These are phyloP conservation scores for Phalaenopsis aphrodite DNA, from an alignment of 106 monocot species.

Conservation along the genomic window DNA sequence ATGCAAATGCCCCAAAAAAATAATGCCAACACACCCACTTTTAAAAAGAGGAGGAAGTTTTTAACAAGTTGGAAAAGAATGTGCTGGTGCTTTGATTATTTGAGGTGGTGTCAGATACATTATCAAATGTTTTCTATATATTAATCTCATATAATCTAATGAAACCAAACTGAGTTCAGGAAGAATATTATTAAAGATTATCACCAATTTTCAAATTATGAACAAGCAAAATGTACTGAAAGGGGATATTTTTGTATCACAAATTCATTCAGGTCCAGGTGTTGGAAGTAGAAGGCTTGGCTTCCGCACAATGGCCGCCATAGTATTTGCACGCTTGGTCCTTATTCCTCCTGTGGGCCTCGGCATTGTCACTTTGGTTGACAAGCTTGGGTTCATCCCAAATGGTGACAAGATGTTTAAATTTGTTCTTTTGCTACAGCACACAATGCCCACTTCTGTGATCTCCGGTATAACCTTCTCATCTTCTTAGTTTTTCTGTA, in stretches of 20 bases:
- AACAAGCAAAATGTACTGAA: neutral
- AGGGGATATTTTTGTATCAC: neutral
- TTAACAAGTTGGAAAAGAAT: neutral
- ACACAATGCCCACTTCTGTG: slow-evolving; percentile 80
- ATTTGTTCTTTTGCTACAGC: slow-evolving; percentile 80
- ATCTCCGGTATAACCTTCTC: slow-evolving; percentile 45
- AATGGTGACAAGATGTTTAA: slow-evolving; percentile 82
- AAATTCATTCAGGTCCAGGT: slow-evolving; percentile 56
- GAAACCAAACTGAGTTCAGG: neutral
- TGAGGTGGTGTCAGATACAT: neutral
- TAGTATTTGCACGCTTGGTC: slow-evolving; percentile 60
- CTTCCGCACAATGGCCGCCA: slow-evolving; percentile 60
- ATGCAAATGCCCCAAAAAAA: no score
- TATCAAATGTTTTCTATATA: neutral
- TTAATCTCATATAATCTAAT: neutral
- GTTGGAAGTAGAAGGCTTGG: slow-evolving; percentile 76
- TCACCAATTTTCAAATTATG: neutral
- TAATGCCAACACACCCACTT: no score
- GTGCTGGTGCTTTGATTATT: neutral
- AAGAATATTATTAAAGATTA: neutral
- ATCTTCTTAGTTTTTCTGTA: neutral
- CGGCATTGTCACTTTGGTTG: slow-evolving; percentile 67
- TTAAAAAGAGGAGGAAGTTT: no score
- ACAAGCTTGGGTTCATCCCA: slow-evolving; percentile 82
- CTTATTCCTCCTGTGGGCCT: slow-evolving; percentile 74